phyloP scores from a whole-genome alignment of 2,329 filamentous ascomycete species.

The Phyllosticta ampelicida region DNA sequence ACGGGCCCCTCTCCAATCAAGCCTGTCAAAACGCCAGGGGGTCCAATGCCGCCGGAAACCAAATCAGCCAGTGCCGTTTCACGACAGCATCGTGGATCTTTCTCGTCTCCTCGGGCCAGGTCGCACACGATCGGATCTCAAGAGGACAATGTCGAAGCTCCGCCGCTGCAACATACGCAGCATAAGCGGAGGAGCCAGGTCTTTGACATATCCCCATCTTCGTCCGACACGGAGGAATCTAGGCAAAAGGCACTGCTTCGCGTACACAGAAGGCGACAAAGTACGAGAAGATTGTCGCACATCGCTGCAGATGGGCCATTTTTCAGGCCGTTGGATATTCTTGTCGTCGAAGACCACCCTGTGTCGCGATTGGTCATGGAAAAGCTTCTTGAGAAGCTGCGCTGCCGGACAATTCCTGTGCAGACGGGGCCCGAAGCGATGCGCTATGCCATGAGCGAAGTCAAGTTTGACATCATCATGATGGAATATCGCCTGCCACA shows the following conservation, averaged over 20 bases:
- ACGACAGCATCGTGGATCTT: slow-evolving; percentile 19
- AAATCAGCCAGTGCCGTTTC: slow-evolving; percentile 19
- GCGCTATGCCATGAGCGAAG: slow-evolving; percentile 87
- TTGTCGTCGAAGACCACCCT: slow-evolving; percentile 96
- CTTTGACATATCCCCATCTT: slow-evolving; percentile 92
- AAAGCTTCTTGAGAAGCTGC: slow-evolving; percentile 85
- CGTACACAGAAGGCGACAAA: slow-evolving; percentile 88
- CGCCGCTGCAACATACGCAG: slow-evolving; percentile 43
- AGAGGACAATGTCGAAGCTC: slow-evolving; percentile 56
- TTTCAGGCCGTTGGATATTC: slow-evolving; percentile 82
- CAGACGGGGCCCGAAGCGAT: slow-evolving; percentile 85
- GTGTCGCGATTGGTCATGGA: slow-evolving; percentile 99
- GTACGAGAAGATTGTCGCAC: slow-evolving; percentile 85
- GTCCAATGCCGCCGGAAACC: slow-evolving; percentile 35
- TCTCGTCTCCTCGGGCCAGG: slow-evolving; percentile 54
- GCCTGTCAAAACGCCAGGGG: slow-evolving; percentile 30
- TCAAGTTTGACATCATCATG: slow-evolving; percentile 98
- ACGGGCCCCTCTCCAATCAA: slow-evolving; percentile 45
- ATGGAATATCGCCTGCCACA: slow-evolving; percentile 94
- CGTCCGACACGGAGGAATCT: slow-evolving; percentile 92
- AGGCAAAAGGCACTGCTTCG: slow-evolving; percentile 83
- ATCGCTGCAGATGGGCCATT: slow-evolving; percentile 76
- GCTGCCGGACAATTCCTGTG: slow-evolving; percentile 87
- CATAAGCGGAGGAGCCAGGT: slow-evolving; percentile 89
- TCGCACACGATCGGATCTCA: slow-evolving; percentile 92